A percentile compares a stretch with the other conserved stretches of the same genome.
Conservation (phyloP, 1,139 yeast genomes). For the Yamadazyma taylorii region DNA sequence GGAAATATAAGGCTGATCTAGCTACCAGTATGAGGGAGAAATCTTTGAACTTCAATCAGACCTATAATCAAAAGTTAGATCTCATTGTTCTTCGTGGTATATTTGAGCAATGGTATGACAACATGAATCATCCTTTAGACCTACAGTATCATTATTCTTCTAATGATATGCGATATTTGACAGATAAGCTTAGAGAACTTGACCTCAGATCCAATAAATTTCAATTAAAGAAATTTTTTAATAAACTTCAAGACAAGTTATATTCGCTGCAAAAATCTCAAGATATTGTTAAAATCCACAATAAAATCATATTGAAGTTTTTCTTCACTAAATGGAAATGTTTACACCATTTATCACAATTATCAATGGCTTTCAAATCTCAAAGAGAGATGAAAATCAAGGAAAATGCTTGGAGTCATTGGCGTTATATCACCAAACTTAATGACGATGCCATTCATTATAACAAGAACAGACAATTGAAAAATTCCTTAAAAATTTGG, state of each 20-base stretch:
- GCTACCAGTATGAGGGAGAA: neutral
- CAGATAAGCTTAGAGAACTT: slow-evolving; percentile 10
- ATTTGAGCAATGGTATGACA: slow-evolving; percentile 1
- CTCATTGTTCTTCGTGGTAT: neutral
- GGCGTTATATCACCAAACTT: slow-evolving; percentile 13
- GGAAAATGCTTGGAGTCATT: slow-evolving; percentile 11
- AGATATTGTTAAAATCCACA: slow-evolving; percentile 3
- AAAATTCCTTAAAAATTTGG: slow-evolving; percentile 9
- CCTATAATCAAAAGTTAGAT: neutral
- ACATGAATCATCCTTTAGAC: slow-evolving; percentile 13
- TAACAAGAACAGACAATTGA: slow-evolving; percentile 1
- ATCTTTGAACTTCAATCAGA: neutral
- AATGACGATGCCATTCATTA: slow-evolving; percentile 2
- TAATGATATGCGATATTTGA: slow-evolving; percentile 4
- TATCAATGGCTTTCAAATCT: slow-evolving; percentile 7
- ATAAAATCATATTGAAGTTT: slow-evolving; percentile 3
- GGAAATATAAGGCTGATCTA: neutral
- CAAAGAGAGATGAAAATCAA: slow-evolving; percentile 6
- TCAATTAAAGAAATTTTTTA: slow-evolving; percentile 7
- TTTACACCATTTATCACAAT: slow-evolving; percentile 4
- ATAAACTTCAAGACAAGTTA: slow-evolving; percentile 4
- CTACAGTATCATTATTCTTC: slow-evolving; percentile 4
- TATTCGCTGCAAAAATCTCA: slow-evolving; percentile 2
- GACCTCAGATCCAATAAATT: slow-evolving; percentile 7
- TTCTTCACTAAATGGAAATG: slow-evolving; percentile 17